Evolutionary conservation across 768 basidiomycete species (phyloP), one percentile per base, ranked within the genome.

Genomic region (Boletus pseudo-olivaceus): DNA sequence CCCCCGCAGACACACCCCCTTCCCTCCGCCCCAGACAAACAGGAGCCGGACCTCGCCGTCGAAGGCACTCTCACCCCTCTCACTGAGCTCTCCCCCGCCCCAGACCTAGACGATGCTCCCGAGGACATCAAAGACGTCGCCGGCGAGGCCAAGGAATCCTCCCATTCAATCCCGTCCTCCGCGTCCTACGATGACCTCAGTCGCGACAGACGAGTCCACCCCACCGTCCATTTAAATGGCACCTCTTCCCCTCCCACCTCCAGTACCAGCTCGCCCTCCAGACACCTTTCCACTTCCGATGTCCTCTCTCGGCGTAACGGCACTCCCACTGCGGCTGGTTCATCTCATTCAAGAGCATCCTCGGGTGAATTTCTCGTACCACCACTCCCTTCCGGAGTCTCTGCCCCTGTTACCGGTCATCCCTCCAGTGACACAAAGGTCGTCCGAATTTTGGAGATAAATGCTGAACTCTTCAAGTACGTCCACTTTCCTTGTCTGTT

Each of bases 21-120:
- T 7, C 55, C 57, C 19, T 49, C 66, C 11, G 43, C 20, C 27
- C 30, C 66, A 10, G 73, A 74, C 39, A 63, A 62, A 34, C 54
- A 72, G 54, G 69, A 73, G 51, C 63, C 61, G 9, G 72, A 73
- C 57, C 72, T 75, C 38, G 69, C 75, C 63, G 54, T 73, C 67
- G 67, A 77, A 69, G 61, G 67, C 72, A 68, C 55, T 60, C 85
- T 85, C 20, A 88, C 88, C 0, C 88, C 88, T 4, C 81, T 91
- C 65, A 89, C 85, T 59, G 88, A 89, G 57, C 81, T 89, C 26
- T 88, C 88, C 8, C 83, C 86, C 1, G 78, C 84, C 0, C 82
- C 84, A 38, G 82, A 83, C 61, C 73, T 75, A 23, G 82, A 83
- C 44, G 82, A 82, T 30, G 23, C 49, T 14, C 32, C 53, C 42